Conservation (phyloP, 2,329 filamentous ascomycete species). For the Sporothrix sp. region DNA sequence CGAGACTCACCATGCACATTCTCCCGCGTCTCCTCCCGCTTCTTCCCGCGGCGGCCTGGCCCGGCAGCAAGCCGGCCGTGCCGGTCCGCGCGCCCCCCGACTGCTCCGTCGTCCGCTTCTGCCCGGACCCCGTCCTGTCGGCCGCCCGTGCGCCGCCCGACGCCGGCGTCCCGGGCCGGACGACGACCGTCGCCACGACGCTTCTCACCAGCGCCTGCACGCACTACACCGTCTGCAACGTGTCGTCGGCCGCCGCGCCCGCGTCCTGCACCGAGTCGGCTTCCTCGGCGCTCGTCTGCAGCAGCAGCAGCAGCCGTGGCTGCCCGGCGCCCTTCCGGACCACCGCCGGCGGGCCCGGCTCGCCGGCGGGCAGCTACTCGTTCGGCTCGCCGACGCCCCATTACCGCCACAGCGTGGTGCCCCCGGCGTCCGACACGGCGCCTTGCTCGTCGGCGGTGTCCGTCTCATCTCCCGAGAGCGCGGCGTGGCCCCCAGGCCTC, state of each 20-base stretch:
- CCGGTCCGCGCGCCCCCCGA: background rate
- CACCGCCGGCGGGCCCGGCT: too few relatives aligned
- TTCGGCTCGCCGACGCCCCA: too few relatives aligned
- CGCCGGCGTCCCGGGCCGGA: background rate
- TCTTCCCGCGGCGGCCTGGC: too few relatives aligned
- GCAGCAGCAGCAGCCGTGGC: slow-evolving; percentile 6
- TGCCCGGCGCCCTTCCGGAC: too few relatives aligned
- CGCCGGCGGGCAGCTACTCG: too few relatives aligned
- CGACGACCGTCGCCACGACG: background rate
- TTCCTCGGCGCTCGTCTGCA: background rate
- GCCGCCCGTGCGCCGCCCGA: too few relatives aligned
- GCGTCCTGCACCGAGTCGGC: background rate
- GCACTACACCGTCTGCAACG: slow-evolving; percentile 1
- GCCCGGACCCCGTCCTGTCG: background rate
- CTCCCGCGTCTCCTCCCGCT: background rate
- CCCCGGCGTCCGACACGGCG: background rate
- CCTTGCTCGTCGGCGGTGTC: background rate
- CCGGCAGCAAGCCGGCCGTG: too few relatives aligned
- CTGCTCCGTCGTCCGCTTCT: background rate
- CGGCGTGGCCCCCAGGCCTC: background rate
- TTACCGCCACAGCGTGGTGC: too few relatives aligned
- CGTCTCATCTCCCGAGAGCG: background rate
- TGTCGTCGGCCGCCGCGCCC: background rate
- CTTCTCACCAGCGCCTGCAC: background rate
- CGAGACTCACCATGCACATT: background rate